Conservation (phyloP, 441 rosid genomes). For the Euphorbia schlechtendalii region DNA sequence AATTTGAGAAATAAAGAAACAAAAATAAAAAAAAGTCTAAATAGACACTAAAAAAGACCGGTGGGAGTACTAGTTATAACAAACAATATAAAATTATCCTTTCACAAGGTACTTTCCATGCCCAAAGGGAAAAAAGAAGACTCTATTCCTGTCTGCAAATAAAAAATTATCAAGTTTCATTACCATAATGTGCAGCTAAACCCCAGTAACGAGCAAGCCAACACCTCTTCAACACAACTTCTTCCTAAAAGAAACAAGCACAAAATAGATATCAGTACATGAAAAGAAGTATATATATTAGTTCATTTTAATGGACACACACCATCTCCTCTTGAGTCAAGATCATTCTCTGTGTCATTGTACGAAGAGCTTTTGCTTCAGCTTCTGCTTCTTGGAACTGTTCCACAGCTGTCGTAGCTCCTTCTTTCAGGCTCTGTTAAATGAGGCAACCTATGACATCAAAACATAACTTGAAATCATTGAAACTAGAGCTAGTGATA, state of each 20-base stretch:
- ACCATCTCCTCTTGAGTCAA: slow-evolving; percentile 97
- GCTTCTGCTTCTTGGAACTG: slow-evolving; percentile 75
- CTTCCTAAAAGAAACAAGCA: slow-evolving; percentile 54
- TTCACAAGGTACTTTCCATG: neutral
- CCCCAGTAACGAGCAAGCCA: slow-evolving; percentile 99
- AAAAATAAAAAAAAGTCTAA: too few species aligned
- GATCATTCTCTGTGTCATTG: slow-evolving; percentile 85
- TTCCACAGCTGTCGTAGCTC: slow-evolving; percentile 45
- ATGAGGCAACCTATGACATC: slow-evolving; percentile 14
- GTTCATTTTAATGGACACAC: slow-evolving; percentile 17
- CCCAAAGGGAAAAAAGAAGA: neutral
- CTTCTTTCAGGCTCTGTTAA: slow-evolving; percentile 63
- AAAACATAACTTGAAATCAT: slow-evolving; percentile 15
- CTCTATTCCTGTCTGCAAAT: slow-evolving; percentile 1
- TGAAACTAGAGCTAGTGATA: slow-evolving; percentile 8
- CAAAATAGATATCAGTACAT: slow-evolving; percentile 22
- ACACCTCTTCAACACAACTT: slow-evolving; percentile 96
- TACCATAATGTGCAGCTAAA: slow-evolving; percentile 86
- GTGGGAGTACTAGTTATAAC: too few species aligned
- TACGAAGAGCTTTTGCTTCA: slow-evolving; percentile 64
- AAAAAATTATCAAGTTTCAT: slow-evolving; percentile 17
- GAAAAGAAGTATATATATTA: slow-evolving; percentile 16
- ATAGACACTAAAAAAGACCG: too few species aligned
- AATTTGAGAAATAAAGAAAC: too few species aligned
- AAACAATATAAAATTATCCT: neutral